Conservation (phyloP, 352 stramenopile species). For the Pythium periplocum region DNA sequence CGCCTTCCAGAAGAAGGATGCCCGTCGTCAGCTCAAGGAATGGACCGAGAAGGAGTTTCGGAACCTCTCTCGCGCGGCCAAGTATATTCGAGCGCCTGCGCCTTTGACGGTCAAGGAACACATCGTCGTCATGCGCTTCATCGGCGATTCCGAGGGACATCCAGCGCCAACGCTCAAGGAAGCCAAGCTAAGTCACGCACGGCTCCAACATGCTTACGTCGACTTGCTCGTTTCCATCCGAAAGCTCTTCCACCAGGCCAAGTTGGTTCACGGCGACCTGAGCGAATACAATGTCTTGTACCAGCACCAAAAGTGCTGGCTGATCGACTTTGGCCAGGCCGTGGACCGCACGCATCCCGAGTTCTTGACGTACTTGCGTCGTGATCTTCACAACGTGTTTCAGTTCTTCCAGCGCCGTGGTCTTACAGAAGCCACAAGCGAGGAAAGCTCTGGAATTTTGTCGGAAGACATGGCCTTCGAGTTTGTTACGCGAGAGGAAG, state of each 20-base stretch:
- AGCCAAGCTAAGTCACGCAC: slow-evolving; percentile 41
- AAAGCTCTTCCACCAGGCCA: slow-evolving; percentile 43
- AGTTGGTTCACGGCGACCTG: slow-evolving; percentile 61
- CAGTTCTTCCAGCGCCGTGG: slow-evolving; percentile 70
- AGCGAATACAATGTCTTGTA: slow-evolving; percentile 91
- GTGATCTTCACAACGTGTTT: slow-evolving; percentile 73
- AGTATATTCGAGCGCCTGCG: slow-evolving; percentile 38
- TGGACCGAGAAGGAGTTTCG: slow-evolving; percentile 76
- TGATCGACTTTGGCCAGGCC: slow-evolving; percentile 92
- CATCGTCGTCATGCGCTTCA: slow-evolving; percentile 70
- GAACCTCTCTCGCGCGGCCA: slow-evolving; percentile 50
- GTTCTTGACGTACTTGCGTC: slow-evolving; percentile 49
- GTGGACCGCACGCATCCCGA: slow-evolving; percentile 78
- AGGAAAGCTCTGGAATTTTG: no score
- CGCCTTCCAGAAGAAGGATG: slow-evolving; percentile 67
- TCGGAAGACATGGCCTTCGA: no score
- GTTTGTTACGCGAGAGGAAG: no score
- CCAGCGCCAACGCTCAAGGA: slow-evolving; percentile 71
- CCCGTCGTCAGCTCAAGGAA: slow-evolving; percentile 57
- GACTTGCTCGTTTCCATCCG: slow-evolving; percentile 44
- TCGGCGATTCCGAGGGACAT: slow-evolving; percentile 41
- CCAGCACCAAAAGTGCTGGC: slow-evolving; percentile 56
- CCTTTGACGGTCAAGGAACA: slow-evolving; percentile 56
- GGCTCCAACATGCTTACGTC: slow-evolving; percentile 45
- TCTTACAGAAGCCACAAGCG: slow-evolving; percentile 1